Conservation (phyloP, 2,329 filamentous ascomycete genomes). For the Balansia obtecta region DNA sequence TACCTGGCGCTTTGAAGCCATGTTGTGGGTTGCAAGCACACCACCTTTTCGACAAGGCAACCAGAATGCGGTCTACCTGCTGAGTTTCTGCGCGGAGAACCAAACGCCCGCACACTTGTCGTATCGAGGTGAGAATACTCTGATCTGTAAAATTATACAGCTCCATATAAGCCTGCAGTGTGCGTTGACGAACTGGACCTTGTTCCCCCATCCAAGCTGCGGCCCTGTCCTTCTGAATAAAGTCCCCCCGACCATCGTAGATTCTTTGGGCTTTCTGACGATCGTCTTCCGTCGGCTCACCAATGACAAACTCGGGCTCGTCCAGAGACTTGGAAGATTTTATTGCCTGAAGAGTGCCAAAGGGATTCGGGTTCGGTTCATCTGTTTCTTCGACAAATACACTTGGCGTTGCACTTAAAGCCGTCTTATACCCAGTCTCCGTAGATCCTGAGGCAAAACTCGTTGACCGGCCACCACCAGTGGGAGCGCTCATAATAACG, state of each 20-base stretch:
- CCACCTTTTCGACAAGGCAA: conserved; percentile 82
- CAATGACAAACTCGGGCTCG: conserved; percentile 44
- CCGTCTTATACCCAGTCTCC: conserved; percentile 28
- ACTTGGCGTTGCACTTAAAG: conserved; percentile 29
- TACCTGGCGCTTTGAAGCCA: conserved; percentile 81
- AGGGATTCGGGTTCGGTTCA: conserved; percentile 24
- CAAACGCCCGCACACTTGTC: conserved; percentile 69
- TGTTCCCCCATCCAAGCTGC: conserved; percentile 83
- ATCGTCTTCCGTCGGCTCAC: conserved; percentile 55
- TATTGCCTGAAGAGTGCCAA: conserved; percentile 20
- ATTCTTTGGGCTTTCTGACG: conserved; percentile 68
- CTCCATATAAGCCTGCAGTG: conserved; percentile 72
- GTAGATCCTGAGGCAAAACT: conserved; percentile 25
- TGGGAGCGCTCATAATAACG: no score
- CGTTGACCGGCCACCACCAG: conserved; percentile 23
- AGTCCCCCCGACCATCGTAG: conserved; percentile 72
- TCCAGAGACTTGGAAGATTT: conserved; percentile 33
- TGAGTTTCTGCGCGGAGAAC: conserved; percentile 86
- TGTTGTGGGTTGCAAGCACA: conserved; percentile 86
- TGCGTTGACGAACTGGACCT: conserved; percentile 43
- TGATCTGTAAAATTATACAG: conserved; percentile 75
- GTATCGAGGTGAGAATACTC: conserved; percentile 67
- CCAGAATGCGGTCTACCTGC: conserved; percentile 88
- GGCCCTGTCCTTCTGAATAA: conserved; percentile 66
- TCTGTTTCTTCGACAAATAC: conserved; percentile 30